Base-by-base conservation (phyloP, 805 yeast species). In the Yarrowia divulgata region DNA sequence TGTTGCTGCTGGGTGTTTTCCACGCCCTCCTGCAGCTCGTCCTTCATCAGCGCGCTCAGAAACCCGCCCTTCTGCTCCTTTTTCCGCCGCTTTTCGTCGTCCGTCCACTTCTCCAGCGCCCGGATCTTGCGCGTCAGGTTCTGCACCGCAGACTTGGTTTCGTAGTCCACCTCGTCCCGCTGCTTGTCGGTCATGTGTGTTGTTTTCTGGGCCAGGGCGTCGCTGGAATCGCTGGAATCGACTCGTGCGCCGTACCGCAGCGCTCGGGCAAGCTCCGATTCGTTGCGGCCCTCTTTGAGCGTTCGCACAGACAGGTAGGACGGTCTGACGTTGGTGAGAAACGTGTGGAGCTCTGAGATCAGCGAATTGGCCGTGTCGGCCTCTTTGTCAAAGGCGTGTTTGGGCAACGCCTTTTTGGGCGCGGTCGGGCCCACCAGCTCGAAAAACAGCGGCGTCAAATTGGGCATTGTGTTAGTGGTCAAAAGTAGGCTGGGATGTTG, bases 101-200 rank as follows among this genome's bases (percentile, higher is more conserved):
- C 79, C 45, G 74, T 58, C 66, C 66, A 60, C 9, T 70, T 71
- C 50, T 77, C 79, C 54, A 77, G 69, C n/a, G 71, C 70, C 35
- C 77, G 70, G 14, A 77, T 73, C 48, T 75, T 69, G 8, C 68
- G 68, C 71, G 75, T 74, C 69, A 78, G 79, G 32, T 72, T 71
- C 71, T 80, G 81, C 23, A 80, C 67, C 50, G 79, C 74, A 45
- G 73, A 69, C n/a, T 78, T 73, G 34, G 80, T 76, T 48, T 78
- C 80, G 69, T 77, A 78, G 72, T 81, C 83, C 35, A 80, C 75
- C 40, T 79, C 80, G 72, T 80, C 81, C 32, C 78, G 71, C 55
- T 81, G 80, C 19, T 74, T 71, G 35, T 79, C 81, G 12, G 78
- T 75, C 71, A 81, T 69, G 45, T 70, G 46, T 12, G 70, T 71